Percentiles rank a stretch among this genome's conserved stretches.
Evolutionary conservation across 1,284 basidiomycete species (phyloP).

Genomic region (Fomitopsis pinicola): DNA sequence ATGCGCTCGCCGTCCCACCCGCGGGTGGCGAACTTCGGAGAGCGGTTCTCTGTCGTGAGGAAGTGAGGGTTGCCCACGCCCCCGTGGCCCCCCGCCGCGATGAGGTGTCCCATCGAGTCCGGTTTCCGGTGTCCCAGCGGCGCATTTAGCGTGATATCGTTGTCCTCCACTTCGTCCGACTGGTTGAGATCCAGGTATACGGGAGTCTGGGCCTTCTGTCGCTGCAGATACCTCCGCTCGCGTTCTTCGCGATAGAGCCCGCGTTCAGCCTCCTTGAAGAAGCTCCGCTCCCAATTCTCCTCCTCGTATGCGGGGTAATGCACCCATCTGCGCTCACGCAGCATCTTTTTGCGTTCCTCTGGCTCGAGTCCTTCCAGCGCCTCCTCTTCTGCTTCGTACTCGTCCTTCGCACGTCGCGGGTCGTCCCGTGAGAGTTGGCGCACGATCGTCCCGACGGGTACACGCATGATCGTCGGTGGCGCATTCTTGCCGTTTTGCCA

Average conservation of each 20-base stretch:
- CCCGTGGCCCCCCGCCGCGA: conserved; percentile 79
- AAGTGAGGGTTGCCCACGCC: conserved; percentile 93
- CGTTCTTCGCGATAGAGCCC: conserved; percentile 62
- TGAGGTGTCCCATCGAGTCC: conserved; percentile 61
- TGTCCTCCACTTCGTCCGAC: conserved; percentile 35
- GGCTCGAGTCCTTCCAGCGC: conserved; percentile 44
- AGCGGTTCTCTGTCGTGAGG: conserved; percentile 58
- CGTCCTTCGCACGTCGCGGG: conserved; percentile 53
- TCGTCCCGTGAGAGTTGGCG: conserved; percentile 68
- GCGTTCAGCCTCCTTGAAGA: conserved; percentile 74
- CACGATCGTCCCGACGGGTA: conserved; percentile 88
- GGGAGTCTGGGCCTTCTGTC: conserved; percentile 40
- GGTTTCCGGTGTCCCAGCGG: conserved; percentile 64
- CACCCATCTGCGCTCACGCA: conserved; percentile 71
- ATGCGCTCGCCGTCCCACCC: conserved; percentile 82
- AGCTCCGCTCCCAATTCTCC: conserved; percentile 57
- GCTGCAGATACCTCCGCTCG: conserved; percentile 43
- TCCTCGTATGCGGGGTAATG: conserved; percentile 73
- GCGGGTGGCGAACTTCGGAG: conserved; percentile 78
- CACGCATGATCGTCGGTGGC: conserved; percentile 67
- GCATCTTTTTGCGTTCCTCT: conserved; percentile 47
- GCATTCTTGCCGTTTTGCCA: conserved; percentile 82
- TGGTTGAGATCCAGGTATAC: conserved; percentile 60
- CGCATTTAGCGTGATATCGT: conserved; percentile 45
- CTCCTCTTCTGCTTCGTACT: conserved; percentile 67